Evolutionary conservation across 495 filamentous ascomycete genomes (phyloP), one percentile per base, ranked within the genome.

Genomic region (Xylaria telfairii): DNA sequence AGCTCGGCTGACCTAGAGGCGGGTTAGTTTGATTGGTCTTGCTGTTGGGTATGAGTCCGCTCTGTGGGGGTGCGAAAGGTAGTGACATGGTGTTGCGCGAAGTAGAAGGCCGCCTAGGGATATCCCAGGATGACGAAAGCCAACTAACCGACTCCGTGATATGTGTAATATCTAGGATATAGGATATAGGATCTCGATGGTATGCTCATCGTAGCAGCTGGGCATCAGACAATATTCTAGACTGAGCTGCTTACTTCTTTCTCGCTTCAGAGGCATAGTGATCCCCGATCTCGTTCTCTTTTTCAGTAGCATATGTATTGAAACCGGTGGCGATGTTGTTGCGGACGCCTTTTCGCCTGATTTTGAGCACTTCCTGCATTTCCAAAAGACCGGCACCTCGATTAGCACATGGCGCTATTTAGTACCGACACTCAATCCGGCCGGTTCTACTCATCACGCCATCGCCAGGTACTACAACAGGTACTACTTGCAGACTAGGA

Each of bases 251-350:
- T 65, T 32, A 70, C 68, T 28, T 70, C 12, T 59, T 26, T 49
- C 49, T n/a, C 4, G 61, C 51, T 54, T 46, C 19, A 1, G 68
- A 65, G 30, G 61, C 68, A 41, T 65, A 59, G 61, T 59, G 41
- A 34, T 56, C 17, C n/a, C 8, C n/a, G 15, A 70, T 56, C 8
- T 44, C 28, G n/a, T 65, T 54, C 41, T 64, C 32, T 49, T 47
- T 57, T 4, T 37, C 19, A 5, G 34, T 41, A 28, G 19, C 28
- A 39, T 59, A 65, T 8, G 37, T n/a, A 19, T 70, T 10, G 28
- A 65, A 65, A 19, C 59, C 24, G 1, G 32, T 49, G 19, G n/a
- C n/a, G n/a, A 70, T 59, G 6, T 13, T 4, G 13, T 59, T 65
- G 39, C 61, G 61, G 10, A 2, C 5, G 6, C 13, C 30, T 8